phyloP scores from a whole-genome alignment of 2,329 filamentous ascomycete species.

The Penicillium sp. region DNA sequence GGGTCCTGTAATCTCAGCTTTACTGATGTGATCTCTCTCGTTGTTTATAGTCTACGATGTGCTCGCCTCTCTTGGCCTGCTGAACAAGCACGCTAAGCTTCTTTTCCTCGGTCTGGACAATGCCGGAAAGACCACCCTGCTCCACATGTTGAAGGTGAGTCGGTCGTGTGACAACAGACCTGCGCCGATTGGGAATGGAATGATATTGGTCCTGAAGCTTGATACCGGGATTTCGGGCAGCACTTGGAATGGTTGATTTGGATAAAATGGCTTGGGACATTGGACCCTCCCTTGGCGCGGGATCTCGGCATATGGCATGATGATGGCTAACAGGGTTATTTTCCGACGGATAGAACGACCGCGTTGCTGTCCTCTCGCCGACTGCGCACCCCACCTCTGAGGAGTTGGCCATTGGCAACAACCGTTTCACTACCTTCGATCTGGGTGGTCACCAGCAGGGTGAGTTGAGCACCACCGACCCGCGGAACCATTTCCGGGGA shows the following conservation, averaged over 20 bases:
- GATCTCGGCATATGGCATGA: constrained; percentile 1
- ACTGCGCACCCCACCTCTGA: constrained; percentile 92
- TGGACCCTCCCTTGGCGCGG: neutral
- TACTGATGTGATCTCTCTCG: constrained; percentile 12
- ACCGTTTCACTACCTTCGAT: constrained; percentile 93
- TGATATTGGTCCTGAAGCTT: neutral
- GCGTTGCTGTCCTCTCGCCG: constrained; percentile 85
- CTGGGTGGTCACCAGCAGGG: constrained; percentile 91
- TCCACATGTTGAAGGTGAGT: constrained; percentile 92
- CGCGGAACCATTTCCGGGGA: neutral
- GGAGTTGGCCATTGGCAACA: constrained; percentile 88
- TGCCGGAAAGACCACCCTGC: constrained; percentile 88
- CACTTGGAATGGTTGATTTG: neutral
- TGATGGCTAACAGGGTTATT: constrained; percentile 7
- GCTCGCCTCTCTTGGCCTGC: constrained; percentile 79
- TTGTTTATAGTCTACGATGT: constrained; percentile 74
- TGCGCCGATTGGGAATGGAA: neutral
- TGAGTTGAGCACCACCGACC: constrained; percentile 40
- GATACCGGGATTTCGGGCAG: neutral
- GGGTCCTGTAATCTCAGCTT: neutral
- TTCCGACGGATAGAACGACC: constrained; percentile 69
- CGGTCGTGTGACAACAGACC: neutral
- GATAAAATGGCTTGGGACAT: neutral
- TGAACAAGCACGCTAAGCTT: constrained; percentile 96
- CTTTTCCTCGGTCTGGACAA: constrained; percentile 92